A percentile compares a stretch with the other conserved stretches of the same genome.
These are phyloP conservation scores for Geum urbanum DNA, from an alignment of 306 rosid species.

Conservation along the genomic window DNA sequence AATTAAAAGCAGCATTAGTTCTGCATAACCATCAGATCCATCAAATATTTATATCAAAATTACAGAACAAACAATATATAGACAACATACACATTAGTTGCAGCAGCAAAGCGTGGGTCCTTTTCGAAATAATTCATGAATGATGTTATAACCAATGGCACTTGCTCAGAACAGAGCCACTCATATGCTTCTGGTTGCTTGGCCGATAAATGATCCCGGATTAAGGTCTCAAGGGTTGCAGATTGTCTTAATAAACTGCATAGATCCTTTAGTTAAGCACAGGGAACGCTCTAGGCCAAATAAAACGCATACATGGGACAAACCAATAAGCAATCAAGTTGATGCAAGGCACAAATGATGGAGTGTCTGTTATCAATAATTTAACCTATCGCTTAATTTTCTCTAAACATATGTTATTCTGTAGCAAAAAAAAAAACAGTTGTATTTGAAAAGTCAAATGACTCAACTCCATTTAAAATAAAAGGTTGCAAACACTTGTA, in stretches of 20 bases:
- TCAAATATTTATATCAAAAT: conserved; percentile 13
- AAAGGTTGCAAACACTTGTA: background rate
- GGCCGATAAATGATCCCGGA: conserved; percentile 70
- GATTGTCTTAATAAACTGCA: conserved; percentile 82
- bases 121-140: conserved; percentile 67
- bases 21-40: conserved; percentile 20
- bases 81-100: conserved; percentile 60
- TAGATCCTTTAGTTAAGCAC: conserved; percentile 29
- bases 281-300: conserved; percentile 25
- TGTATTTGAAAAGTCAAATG: too few relatives aligned
- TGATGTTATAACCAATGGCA: conserved; percentile 65
- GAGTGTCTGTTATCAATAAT: conserved; percentile 9
- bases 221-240: conserved; percentile 76
- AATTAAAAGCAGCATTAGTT: conserved; percentile 17
- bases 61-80: conserved; percentile 17
- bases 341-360: background rate
- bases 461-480: background rate
- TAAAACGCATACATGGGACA: conserved; percentile 14
- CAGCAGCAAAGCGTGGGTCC: conserved; percentile 58
- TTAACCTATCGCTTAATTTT: background rate
- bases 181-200: conserved; percentile 80
- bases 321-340: conserved; percentile 4
- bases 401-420: background rate
- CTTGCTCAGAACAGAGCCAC: conserved; percentile 94
- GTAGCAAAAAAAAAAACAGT: background rate